phyloP scores from a whole-genome alignment of 2,329 filamentous ascomycete genomes.

The Ophioceras dolichostomum region DNA sequence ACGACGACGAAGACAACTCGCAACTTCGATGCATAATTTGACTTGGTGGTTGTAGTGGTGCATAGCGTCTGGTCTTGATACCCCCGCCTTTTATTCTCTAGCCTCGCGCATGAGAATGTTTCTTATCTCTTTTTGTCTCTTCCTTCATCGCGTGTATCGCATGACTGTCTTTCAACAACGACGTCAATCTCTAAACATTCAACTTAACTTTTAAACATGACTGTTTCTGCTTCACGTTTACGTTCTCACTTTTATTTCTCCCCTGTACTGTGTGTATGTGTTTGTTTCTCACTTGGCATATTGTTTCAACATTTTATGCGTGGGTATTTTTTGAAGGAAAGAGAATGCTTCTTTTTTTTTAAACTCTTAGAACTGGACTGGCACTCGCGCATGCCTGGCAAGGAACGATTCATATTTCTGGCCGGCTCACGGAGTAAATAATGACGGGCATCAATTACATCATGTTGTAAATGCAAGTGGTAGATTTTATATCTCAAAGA shows the following conservation, averaged over 20 bases:
- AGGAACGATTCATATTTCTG: background rate
- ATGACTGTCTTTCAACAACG: background rate
- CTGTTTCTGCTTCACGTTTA: background rate
- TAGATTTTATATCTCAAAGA: too few relatives aligned
- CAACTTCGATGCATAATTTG: too few relatives aligned
- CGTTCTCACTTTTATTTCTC: background rate
- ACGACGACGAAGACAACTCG: too few relatives aligned
- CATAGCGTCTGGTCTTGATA: background rate
- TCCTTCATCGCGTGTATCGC: too few relatives aligned
- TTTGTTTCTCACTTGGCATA: background rate
- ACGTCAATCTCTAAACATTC: background rate
- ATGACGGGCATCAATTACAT: too few relatives aligned
- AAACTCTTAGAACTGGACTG: slow-evolving; percentile 1
- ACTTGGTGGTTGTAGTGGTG: too few relatives aligned
- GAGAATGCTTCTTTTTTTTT: background rate
- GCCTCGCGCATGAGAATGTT: too few relatives aligned
- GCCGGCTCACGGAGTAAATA: too few relatives aligned
- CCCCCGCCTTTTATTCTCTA: background rate
- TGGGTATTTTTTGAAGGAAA: slow-evolving; percentile 1
- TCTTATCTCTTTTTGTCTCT: background rate
- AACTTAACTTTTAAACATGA: background rate
- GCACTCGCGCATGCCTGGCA: slow-evolving; percentile 2
- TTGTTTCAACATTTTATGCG: background rate
- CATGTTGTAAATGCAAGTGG: too few relatives aligned
- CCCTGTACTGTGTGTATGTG: background rate